These are phyloP conservation scores for Pulicaria dysenterica DNA, from an alignment of 129 eudicot species.

Conservation along the genomic window DNA sequence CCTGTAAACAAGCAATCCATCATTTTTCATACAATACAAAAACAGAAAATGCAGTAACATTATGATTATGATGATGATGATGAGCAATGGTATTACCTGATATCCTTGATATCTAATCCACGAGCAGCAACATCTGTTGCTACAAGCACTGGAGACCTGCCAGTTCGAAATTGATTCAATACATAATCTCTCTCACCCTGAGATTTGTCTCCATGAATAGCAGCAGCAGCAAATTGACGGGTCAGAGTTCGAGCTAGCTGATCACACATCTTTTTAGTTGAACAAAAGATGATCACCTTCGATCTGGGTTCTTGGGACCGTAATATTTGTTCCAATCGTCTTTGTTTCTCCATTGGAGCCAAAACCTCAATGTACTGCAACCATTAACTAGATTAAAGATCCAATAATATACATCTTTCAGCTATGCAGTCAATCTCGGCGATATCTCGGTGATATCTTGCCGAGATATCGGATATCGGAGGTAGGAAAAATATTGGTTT, in stretches of 20 bases:
- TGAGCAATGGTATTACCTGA: conserved; percentile 51
- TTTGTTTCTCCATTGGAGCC: conserved; percentile 74
- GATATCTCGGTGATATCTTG: too few species aligned
- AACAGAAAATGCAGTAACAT: too few species aligned
- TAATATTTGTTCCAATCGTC: conserved; percentile 75
- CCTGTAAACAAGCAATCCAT: conserved; percentile 38
- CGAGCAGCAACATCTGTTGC: conserved; percentile 99
- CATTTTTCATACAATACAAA: not conserved
- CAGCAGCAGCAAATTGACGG: conserved; percentile 89
- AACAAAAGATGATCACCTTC: conserved; percentile 81
- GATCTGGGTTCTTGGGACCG: conserved; percentile 96
- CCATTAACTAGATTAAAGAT: not conserved
- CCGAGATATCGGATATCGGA: too few species aligned
- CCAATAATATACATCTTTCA: not conserved
- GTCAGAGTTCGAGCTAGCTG: conserved; percentile 69
- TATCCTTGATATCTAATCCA: conserved; percentile 90
- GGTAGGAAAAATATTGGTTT: too few species aligned
- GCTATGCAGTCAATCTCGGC: too few species aligned
- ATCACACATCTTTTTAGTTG: conserved; percentile 98
- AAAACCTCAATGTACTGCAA: conserved; percentile 76
- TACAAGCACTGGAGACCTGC: conserved; percentile 88
- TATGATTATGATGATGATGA: not conserved
- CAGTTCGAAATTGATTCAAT: conserved; percentile 80
- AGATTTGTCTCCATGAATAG: conserved; percentile 94
- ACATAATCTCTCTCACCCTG: conserved; percentile 91